Evolutionary conservation across 768 basidiomycete genomes (phyloP).

Genomic region (Candolleomyces efflorescens): DNA sequence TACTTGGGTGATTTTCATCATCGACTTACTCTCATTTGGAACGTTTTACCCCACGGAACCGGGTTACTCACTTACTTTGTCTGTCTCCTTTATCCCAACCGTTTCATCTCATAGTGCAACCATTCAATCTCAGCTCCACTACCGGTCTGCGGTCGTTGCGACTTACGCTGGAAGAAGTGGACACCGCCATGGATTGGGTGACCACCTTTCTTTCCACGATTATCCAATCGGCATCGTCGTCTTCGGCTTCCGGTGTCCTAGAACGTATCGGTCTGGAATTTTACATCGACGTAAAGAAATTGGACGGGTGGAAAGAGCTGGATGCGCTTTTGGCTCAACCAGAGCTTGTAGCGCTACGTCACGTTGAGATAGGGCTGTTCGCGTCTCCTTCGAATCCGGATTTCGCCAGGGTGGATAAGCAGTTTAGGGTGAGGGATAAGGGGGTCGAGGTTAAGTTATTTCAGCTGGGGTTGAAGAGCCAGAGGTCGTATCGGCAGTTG

Average conservation of each 20-base stretch:
- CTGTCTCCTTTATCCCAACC: background rate
- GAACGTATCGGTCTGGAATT: conserved; percentile 33
- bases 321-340: conserved; percentile 30
- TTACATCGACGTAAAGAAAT: conserved; percentile 34
- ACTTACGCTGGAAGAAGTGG: conserved; percentile 37
- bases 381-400: conserved; percentile 29
- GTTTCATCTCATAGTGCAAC: conserved; percentile 22
- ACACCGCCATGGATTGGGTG: conserved; percentile 34
- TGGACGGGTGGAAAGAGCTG: conserved; percentile 29
- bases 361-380: conserved; percentile 40
- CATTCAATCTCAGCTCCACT: conserved; percentile 33
- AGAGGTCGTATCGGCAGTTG: conserved; percentile 31
- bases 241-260: background rate
- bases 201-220: conserved; percentile 25
- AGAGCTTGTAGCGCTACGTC: conserved; percentile 22
- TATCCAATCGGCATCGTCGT: conserved; percentile 12
- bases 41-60: background rate
- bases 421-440: conserved; percentile 22
- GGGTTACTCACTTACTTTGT: conserved; percentile 9
- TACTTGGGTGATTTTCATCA: background rate
- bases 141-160: conserved; percentile 32
- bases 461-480: conserved; percentile 37
- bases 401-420: conserved; percentile 28
- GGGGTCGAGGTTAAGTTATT: conserved; percentile 32
- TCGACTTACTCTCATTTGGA: background rate